Conservation (phyloP, 1,284 basidiomycete genomes). For the Ganoderma multipileum region DNA sequence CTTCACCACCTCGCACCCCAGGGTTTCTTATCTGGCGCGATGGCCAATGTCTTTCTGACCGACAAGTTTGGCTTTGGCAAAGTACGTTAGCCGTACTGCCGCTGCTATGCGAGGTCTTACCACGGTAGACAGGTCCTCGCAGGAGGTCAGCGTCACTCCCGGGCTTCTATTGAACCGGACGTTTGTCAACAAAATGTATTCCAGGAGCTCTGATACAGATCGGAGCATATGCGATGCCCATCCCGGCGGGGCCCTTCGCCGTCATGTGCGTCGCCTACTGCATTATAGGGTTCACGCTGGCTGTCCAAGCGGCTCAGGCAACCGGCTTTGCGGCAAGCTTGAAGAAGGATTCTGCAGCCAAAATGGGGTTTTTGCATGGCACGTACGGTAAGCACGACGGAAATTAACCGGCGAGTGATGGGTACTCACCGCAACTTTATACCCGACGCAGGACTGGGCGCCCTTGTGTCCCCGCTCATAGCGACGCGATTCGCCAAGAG, state of each 20-base stretch:
- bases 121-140: constrained; percentile 39
- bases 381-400: constrained; percentile 47
- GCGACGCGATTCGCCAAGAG: neutral
- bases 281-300: constrained; percentile 68
- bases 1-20: constrained; percentile 28
- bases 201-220: constrained; percentile 53
- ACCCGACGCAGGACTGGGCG: neutral
- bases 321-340: constrained; percentile 61
- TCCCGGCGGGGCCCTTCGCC: constrained; percentile 71
- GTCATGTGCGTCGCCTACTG: constrained; percentile 66
- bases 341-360: constrained; percentile 48
- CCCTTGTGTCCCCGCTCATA: neutral
- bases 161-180: neutral
- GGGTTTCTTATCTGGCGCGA: constrained; percentile 62
- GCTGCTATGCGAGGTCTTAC: neutral
- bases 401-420: constrained; percentile 21
- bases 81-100: constrained; percentile 38
- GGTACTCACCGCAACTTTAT: neutral
- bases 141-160: neutral
- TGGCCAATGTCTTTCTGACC: constrained; percentile 61
- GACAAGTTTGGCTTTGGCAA: constrained; percentile 67
- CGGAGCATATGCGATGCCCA: constrained; percentile 52
- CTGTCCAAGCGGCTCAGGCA: constrained; percentile 57
- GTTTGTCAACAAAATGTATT: neutral
- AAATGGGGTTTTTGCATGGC: constrained; percentile 64